phyloP scores from a whole-genome alignment of 768 basidiomycete genomes.

The Pleurotus giganteus region DNA sequence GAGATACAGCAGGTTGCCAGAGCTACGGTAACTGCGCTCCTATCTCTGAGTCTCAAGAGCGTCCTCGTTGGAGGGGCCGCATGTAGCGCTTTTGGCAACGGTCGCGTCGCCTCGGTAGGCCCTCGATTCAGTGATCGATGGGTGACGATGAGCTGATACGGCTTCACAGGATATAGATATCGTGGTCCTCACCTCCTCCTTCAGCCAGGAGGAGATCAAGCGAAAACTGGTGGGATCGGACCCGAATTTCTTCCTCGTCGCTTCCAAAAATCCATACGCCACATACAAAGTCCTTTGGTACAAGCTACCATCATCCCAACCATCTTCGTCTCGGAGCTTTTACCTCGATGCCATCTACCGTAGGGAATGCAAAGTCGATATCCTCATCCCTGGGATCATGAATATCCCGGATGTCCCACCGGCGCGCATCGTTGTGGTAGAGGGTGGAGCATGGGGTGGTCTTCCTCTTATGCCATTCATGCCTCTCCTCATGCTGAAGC shows the following conservation, averaged over 20 bases:
- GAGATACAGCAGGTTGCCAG: neutral
- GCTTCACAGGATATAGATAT: conserved; percentile 33
- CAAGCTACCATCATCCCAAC: neutral
- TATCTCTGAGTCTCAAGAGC: neutral
- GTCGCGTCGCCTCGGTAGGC: neutral
- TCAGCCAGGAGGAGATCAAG: conserved; percentile 28
- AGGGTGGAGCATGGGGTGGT: neutral
- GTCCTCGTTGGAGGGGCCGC: neutral
- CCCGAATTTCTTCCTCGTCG: conserved; percentile 25
- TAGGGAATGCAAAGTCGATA: conserved; percentile 14
- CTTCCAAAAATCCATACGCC: conserved; percentile 24
- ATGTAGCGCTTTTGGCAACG: neutral
- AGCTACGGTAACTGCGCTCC: neutral
- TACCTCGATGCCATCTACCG: neutral
- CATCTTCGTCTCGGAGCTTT: too few species aligned
- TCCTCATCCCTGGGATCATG: conserved; percentile 16
- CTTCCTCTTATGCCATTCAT: conserved; percentile 12
- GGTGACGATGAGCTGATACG: neutral
- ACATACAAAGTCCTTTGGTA: conserved; percentile 27
- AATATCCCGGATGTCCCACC: conserved; percentile 14
- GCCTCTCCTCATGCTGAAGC: conserved; percentile 3
- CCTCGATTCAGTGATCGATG: neutral
- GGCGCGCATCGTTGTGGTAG: neutral
- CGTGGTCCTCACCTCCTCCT: conserved; percentile 25
- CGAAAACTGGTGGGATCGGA: conserved; percentile 21